A percentile compares a stretch with the other conserved stretches of the same genome.
Evolutionary conservation across 2,329 filamentous ascomycete genomes (phyloP).

Genomic region (Calonectria pseudoturangicola): DNA sequence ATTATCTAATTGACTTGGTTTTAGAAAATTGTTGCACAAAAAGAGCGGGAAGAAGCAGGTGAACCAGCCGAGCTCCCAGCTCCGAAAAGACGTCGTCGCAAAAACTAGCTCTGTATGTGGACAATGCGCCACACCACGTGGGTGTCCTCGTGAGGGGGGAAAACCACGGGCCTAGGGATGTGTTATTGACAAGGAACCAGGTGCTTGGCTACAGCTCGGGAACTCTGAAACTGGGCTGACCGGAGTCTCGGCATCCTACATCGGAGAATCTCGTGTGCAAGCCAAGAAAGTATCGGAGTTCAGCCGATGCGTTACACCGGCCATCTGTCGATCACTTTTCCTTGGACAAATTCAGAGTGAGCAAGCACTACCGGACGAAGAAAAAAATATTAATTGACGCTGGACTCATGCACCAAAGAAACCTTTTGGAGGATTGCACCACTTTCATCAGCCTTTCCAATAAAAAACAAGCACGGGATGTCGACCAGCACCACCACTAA

Average conservation of each 20-base stretch:
- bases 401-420: background rate
- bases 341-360: background rate
- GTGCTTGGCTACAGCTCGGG: background rate
- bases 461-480: background rate
- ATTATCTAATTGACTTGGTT: too few relatives aligned
- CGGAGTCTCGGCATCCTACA: background rate
- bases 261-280: background rate
- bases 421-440: background rate
- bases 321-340: too few relatives aligned
- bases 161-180: background rate
- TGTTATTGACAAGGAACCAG: background rate
- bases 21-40: too few relatives aligned
- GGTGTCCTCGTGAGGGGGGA: background rate
- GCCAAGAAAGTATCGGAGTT: background rate
- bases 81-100: too few relatives aligned
- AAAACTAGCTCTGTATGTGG: too few relatives aligned
- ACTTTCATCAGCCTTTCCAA: background rate
- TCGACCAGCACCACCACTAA: background rate
- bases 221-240: background rate
- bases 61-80: too few relatives aligned
- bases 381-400: conserved; percentile 2
- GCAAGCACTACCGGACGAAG: background rate
- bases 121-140: background rate
- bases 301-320: background rate
- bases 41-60: too few relatives aligned